A percentile compares a stretch with the other conserved stretches of the same genome.
Evolutionary conservation across 2,329 filamentous ascomycete genomes (phyloP).

Genomic region (Beauveria sp.): DNA sequence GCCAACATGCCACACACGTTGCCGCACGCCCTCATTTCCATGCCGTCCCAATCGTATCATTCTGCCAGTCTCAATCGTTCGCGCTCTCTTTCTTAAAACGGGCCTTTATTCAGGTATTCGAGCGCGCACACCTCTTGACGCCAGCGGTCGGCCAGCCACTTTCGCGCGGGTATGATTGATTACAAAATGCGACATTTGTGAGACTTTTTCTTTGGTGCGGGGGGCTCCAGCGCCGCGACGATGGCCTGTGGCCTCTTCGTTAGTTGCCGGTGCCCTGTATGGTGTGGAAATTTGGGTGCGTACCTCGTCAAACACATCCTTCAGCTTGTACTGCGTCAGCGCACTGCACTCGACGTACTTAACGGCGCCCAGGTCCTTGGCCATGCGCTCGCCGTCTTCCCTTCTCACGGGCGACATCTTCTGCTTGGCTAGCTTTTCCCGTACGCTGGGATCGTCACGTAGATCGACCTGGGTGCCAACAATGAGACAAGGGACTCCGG

Average conservation of each 20-base stretch:
- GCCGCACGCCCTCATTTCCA: not conserved
- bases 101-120: not conserved
- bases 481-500: constrained; percentile 93
- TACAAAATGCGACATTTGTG: constrained; percentile 65
- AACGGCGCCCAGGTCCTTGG: constrained; percentile 91
- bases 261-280: not conserved
- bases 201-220: constrained; percentile 68
- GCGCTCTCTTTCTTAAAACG: not conserved
- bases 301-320: constrained; percentile 99
- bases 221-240: constrained; percentile 87
- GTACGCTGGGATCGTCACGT: constrained; percentile 76
- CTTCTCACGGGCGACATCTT: constrained; percentile 90
- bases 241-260: constrained; percentile 61
- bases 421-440: constrained; percentile 88
- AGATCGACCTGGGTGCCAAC: constrained; percentile 97
- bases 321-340: constrained; percentile 94
- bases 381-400: constrained; percentile 93
- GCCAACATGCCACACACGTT: not conserved
- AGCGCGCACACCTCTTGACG: not conserved
- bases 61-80: constrained; percentile 1
- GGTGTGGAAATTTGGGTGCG: constrained; percentile 7
- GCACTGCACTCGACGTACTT: constrained; percentile 99
- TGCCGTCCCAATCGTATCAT: not conserved
- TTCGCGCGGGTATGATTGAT: constrained; percentile 11
- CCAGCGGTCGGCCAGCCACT: constrained; percentile 1